Evolutionary conservation across 2,329 filamentous ascomycete species (phyloP).

Genomic region (Aureobasidium sp.): DNA sequence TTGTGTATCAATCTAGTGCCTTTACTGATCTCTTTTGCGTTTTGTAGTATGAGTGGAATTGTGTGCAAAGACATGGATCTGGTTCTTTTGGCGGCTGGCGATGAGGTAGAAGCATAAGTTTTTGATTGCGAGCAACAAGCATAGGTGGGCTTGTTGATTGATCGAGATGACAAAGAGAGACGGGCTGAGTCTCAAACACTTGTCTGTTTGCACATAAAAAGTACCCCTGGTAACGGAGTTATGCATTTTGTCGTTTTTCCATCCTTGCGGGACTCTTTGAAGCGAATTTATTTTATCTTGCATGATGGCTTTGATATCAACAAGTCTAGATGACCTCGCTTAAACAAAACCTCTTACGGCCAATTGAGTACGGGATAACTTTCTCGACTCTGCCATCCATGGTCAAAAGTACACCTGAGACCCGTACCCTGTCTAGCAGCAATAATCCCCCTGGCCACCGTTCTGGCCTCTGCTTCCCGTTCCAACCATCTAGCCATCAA

Average conservation of each 20-base stretch:
- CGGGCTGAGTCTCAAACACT: background rate
- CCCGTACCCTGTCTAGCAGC: background rate
- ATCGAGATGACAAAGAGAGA: background rate
- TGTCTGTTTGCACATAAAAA: background rate
- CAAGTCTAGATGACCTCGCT: no score
- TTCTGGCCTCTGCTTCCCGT: slow-evolving; percentile 7
- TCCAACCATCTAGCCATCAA: slow-evolving; percentile 15
- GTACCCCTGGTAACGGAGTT: background rate
- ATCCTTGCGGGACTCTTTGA: no score
- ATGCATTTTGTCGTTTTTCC: background rate
- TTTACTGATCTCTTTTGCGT: background rate
- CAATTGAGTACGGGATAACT: slow-evolving; percentile 8
- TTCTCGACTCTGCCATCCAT: slow-evolving; percentile 12
- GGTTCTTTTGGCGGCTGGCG: slow-evolving; percentile 3
- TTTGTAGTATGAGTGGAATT: slow-evolving; percentile 29
- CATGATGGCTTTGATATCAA: no score
- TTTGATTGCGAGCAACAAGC: background rate
- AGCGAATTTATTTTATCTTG: no score
- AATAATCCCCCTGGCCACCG: background rate
- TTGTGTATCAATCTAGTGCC: fast-evolving
- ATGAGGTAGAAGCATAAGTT: background rate
- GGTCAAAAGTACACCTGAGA: slow-evolving; percentile 9
- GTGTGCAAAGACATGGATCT: slow-evolving; percentile 21
- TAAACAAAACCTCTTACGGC: background rate
- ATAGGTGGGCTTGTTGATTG: background rate